Evolutionary conservation across 2,329 filamentous ascomycete genomes (phyloP).

Genomic region (Fusarium ramigenum): DNA sequence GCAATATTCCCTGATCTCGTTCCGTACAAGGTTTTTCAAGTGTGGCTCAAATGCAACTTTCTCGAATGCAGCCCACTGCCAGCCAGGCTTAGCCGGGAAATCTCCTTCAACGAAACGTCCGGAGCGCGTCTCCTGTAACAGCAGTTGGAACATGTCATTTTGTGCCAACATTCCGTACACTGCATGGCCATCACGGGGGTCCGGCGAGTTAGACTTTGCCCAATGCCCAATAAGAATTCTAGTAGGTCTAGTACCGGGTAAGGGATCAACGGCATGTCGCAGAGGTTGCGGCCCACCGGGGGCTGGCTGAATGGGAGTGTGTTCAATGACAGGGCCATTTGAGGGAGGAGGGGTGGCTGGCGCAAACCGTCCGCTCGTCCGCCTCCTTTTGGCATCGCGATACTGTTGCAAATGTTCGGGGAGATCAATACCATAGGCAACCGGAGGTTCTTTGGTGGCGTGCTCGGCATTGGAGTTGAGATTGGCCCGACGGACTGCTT

Average conservation of each 20-base stretch:
- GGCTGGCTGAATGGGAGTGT: conserved; percentile 36
- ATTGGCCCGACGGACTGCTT: conserved; percentile 57
- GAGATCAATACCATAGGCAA: conserved; percentile 62
- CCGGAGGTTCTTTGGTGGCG: conserved; percentile 51
- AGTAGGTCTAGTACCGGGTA: conserved; percentile 64
- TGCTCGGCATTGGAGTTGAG: conserved; percentile 56
- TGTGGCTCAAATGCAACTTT: conserved; percentile 68
- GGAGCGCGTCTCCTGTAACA: conserved; percentile 68
- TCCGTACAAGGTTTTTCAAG: conserved; percentile 58
- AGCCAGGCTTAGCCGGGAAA: conserved; percentile 68
- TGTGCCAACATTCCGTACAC: conserved; percentile 70
- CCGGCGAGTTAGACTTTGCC: conserved; percentile 61
- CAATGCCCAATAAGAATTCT: conserved; percentile 69
- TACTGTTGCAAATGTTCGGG: conserved; percentile 54
- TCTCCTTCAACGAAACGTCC: conserved; percentile 67
- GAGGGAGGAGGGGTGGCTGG: conserved; percentile 46
- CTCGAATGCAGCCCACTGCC: conserved; percentile 70
- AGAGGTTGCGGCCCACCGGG: conserved; percentile 30
- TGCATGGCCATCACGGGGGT: conserved; percentile 64
- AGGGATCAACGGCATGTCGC: conserved; percentile 48
- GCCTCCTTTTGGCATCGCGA: conserved; percentile 59
- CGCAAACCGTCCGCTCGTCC: conserved; percentile 51
- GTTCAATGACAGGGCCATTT: conserved; percentile 34
- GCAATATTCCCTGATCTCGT: conserved; percentile 71
- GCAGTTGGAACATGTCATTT: conserved; percentile 72